A percentile compares a stretch with the other conserved stretches of the same genome.
These are phyloP conservation scores for Tetraselmis chui DNA, from an alignment of 139 green algal genomes.

Conservation along the genomic window DNA sequence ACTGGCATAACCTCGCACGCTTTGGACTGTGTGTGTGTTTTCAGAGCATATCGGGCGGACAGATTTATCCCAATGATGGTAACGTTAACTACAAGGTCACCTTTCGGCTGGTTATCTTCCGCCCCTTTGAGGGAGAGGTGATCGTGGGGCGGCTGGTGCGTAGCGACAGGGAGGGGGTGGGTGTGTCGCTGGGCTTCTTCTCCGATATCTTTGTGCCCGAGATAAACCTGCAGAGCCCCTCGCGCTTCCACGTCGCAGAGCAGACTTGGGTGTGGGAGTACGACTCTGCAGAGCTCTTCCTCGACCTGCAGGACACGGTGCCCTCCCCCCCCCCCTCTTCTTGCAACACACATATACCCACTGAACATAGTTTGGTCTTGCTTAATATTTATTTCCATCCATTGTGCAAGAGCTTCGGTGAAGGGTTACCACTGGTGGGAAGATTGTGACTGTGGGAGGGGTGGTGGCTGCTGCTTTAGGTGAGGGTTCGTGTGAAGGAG, in stretches of 20 bases:
- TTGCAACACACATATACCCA: constrained; percentile 5
- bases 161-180: constrained; percentile 56
- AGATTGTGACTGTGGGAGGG: no score
- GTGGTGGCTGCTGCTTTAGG: no score
- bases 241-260: constrained; percentile 57
- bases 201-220: constrained; percentile 77
- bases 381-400: background rate
- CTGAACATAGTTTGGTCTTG: background rate
- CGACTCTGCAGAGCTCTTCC: constrained; percentile 61
- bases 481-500: constrained; percentile 14
- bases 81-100: constrained; percentile 55
- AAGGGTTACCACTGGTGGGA: no score
- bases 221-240: constrained; percentile 55
- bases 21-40: no score
- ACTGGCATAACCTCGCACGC: no score
- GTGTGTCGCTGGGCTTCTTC: constrained; percentile 85
- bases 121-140: constrained; percentile 79
- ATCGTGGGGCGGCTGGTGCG: constrained; percentile 66
- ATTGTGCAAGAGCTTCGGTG: no score
- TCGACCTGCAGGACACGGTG: background rate
- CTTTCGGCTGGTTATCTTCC: constrained; percentile 84
- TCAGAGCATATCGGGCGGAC: constrained; percentile 63
- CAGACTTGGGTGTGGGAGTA: constrained; percentile 76
- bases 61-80: constrained; percentile 77
- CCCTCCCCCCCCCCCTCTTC: constrained; percentile 4